A percentile compares a stretch with the other conserved stretches of the same genome.
Evolutionary conservation across 2,329 filamentous ascomycete species (phyloP).

Genomic region (Ceratocystiopsis minuta): DNA sequence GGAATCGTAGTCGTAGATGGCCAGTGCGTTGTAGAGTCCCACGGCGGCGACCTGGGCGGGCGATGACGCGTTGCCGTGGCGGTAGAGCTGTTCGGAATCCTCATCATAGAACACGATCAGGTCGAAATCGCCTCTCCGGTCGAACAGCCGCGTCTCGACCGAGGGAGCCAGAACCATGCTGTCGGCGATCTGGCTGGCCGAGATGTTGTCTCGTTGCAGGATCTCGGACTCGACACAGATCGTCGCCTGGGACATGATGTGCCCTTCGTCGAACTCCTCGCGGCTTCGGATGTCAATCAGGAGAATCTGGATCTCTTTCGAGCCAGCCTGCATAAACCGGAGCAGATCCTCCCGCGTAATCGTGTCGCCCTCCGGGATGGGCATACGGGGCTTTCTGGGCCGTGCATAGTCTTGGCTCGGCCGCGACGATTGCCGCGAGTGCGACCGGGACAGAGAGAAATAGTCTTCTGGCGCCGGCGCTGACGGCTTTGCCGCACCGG

Average conservation of each 20-base stretch:
- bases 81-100: slow-evolving; percentile 35
- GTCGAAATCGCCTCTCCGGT: slow-evolving; percentile 57
- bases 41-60: slow-evolving; percentile 36
- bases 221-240: slow-evolving; percentile 80
- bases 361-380: slow-evolving; percentile 33
- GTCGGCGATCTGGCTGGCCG: slow-evolving; percentile 43
- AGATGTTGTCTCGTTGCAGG: slow-evolving; percentile 48
- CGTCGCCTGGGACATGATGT: slow-evolving; percentile 66
- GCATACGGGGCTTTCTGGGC: slow-evolving; percentile 21
- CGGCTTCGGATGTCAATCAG: slow-evolving; percentile 74
- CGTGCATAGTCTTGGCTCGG: slow-evolving; percentile 8
- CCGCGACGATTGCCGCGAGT: slow-evolving; percentile 12
- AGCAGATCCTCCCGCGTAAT: slow-evolving; percentile 56
- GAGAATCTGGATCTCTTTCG: slow-evolving; percentile 44
- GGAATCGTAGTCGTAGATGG: slow-evolving; percentile 53
- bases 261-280: slow-evolving; percentile 68
- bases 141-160: slow-evolving; percentile 61
- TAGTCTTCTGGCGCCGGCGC: slow-evolving; percentile 15
- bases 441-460: slow-evolving; percentile 9
- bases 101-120: slow-evolving; percentile 85
- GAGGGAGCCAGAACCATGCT: slow-evolving; percentile 52
- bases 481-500: slow-evolving; percentile 8
- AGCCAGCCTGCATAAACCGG: slow-evolving; percentile 42
- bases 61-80: slow-evolving; percentile 7
- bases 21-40: slow-evolving; percentile 60